Evolutionary conservation across 2,329 filamentous ascomycete species (phyloP), one percentile per base, ranked within the genome.

Genomic region (Diaporthe amygdali): DNA sequence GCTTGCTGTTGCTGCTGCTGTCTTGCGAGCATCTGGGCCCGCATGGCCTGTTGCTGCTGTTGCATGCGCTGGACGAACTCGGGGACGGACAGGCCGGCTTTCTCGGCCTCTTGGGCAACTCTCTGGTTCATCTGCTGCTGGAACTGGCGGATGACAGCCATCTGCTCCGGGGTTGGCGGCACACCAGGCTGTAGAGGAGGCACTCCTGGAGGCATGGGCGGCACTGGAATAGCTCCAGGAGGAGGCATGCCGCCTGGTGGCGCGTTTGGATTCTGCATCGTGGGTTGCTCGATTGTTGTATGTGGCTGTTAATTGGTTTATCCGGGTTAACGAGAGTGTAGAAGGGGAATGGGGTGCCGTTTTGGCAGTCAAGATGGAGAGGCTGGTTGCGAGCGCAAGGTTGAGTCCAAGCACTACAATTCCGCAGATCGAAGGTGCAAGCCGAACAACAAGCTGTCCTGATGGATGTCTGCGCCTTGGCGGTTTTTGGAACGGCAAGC

Each of bases 41-140:
- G 84, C 76, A 87, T 84, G 75, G 59, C 83, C 81, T 47, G 82
- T 83, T 86, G 89, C 84, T 80, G 86, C 80, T 84, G 85, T 80
- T 89, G 90, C 77, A 92, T 84, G 72, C 90, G 88, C 78, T 92
- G 91, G 78, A 97, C 89, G 80, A 97, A 97, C 82, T 97, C 88
- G 54, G 92, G 94, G 0, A 96, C 92, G 8, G 92, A 91, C 88
- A 98, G 91, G 80, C 95, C 95, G 74, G 92, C 90, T 83, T 93
- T 95, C 78, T 93, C 87, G 61, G 96, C 96, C 82, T 98, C 95
- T 64, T 90, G 89, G 61, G 92, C 92, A 54, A 98, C 85, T 82
- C 96, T 93, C 76, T 91, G 90, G 81, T 97, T 94, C 88, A 98
- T 71, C 44, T 71, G 66, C 34, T 41, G 55, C 61, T 73, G 68